phyloP scores from a whole-genome alignment of 306 rosid genomes.

The Medicago arabica region DNA sequence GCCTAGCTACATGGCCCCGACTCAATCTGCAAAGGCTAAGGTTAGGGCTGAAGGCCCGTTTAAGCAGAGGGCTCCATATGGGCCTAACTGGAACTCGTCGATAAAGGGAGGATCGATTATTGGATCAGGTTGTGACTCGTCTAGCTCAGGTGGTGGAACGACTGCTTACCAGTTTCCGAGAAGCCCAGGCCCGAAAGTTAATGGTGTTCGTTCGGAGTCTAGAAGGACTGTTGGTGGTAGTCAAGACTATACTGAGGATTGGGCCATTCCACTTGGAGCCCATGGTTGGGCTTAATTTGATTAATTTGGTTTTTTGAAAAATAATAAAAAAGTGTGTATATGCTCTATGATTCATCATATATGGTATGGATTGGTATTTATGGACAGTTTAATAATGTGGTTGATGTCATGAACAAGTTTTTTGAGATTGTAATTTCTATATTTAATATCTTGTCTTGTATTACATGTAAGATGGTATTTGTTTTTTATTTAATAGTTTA shows the following conservation, averaged over 20 bases:
- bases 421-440: constrained; percentile 28
- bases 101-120: constrained; percentile 39
- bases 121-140: constrained; percentile 63
- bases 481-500: background rate
- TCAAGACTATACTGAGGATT: constrained; percentile 67
- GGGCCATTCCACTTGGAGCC: constrained; percentile 65
- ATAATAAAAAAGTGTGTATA: background rate
- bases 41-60: constrained; percentile 44
- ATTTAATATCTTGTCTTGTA: constrained; percentile 9
- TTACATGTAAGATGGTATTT: background rate
- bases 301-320: constrained; percentile 3
- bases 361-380: constrained; percentile 34
- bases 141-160: constrained; percentile 69
- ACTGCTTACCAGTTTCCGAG: constrained; percentile 38
- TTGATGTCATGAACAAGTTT: constrained; percentile 38
- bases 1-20: constrained; percentile 89
- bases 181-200: constrained; percentile 70
- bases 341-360: constrained; percentile 22
- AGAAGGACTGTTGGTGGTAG: constrained; percentile 47
- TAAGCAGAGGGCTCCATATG: constrained; percentile 50
- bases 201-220: constrained; percentile 46
- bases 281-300: constrained; percentile 69
- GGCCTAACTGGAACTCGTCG: constrained; percentile 64
- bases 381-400: constrained; percentile 26
- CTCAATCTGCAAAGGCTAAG: constrained; percentile 90